phyloP scores from a whole-genome alignment of 176 grass and related monocot genomes.

The Thinopyrum elongatum region DNA sequence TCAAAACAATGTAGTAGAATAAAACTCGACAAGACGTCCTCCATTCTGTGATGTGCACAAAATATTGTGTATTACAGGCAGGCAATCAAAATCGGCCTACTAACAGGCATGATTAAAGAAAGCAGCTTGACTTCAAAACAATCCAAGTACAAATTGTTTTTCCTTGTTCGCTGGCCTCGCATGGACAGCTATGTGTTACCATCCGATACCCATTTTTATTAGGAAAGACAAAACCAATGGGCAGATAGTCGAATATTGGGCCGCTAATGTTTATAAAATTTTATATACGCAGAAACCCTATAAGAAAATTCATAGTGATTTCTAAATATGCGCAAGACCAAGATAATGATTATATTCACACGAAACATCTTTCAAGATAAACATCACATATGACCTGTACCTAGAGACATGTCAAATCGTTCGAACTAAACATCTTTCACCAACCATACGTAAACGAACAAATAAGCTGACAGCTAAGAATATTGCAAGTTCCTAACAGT shows the following conservation, averaged over 20 bases:
- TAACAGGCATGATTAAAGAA: slow-evolving; percentile 30
- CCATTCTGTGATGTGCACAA: neutral
- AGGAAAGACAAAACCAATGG: neutral
- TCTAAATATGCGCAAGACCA: neutral
- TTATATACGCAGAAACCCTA: neutral
- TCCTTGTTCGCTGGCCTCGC: slow-evolving; percentile 29
- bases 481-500: neutral
- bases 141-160: slow-evolving; percentile 28
- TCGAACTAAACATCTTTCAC: slow-evolving; percentile 13
- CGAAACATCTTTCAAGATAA: neutral
- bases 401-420: neutral
- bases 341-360: neutral
- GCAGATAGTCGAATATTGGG: neutral
- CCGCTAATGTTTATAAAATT: neutral
- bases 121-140: slow-evolving; percentile 54
- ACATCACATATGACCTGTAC: neutral
- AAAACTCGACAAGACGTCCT: neutral
- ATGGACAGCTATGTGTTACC: slow-evolving; percentile 33
- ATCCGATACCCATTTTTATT: neutral
- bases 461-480: neutral
- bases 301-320: neutral
- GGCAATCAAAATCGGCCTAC: slow-evolving; percentile 25
- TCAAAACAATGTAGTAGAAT: neutral
- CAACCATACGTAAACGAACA: slow-evolving; percentile 38
- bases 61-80: slow-evolving; percentile 10